Evolutionary conservation across 2,329 filamentous ascomycete genomes (phyloP).

Genomic region (Cordyceps cateniannulata): DNA sequence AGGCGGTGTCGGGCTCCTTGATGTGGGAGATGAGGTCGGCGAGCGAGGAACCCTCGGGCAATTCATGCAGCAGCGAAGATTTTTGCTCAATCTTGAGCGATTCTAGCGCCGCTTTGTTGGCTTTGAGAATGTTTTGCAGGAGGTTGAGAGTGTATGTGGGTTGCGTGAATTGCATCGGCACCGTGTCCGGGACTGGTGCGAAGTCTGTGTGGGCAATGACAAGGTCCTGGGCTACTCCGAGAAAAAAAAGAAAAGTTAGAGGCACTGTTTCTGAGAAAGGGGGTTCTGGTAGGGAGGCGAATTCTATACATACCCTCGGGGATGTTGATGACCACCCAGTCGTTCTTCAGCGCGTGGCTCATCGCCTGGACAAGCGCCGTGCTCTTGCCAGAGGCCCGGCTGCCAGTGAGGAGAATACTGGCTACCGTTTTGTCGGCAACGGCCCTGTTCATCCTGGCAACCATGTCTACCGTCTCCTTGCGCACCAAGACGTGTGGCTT

Average conservation of each 20-base stretch:
- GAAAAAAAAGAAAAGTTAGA: slow-evolving; percentile 1
- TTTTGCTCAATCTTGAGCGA: slow-evolving; percentile 37
- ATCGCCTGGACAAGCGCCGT: slow-evolving; percentile 78
- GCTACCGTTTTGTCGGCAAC: slow-evolving; percentile 46
- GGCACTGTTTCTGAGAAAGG: background rate
- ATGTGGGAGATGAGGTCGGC: slow-evolving; percentile 63
- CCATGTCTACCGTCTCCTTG: slow-evolving; percentile 68
- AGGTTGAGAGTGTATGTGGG: slow-evolving; percentile 69
- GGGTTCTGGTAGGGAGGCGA: background rate
- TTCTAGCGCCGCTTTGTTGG: slow-evolving; percentile 62
- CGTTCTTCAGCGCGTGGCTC: slow-evolving; percentile 71
- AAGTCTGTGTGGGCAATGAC: slow-evolving; percentile 78
- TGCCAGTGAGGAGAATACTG: slow-evolving; percentile 65
- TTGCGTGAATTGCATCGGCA: slow-evolving; percentile 64
- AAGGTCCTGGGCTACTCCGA: slow-evolving; percentile 63
- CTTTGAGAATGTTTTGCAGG: slow-evolving; percentile 63
- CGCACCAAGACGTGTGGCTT: slow-evolving; percentile 73
- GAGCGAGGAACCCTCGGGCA: slow-evolving; percentile 55
- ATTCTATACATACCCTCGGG: slow-evolving; percentile 67
- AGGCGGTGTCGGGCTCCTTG: slow-evolving; percentile 70
- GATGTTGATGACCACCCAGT: slow-evolving; percentile 84
- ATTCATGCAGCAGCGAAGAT: slow-evolving; percentile 37
- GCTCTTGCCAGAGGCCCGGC: slow-evolving; percentile 76
- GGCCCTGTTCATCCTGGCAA: slow-evolving; percentile 54
- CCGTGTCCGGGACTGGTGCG: slow-evolving; percentile 55